A percentile compares a stretch with the other conserved stretches of the same genome.
Conservation (phyloP, 2,329 filamentous ascomycete species). For the Thermomyces lanuginosus region DNA sequence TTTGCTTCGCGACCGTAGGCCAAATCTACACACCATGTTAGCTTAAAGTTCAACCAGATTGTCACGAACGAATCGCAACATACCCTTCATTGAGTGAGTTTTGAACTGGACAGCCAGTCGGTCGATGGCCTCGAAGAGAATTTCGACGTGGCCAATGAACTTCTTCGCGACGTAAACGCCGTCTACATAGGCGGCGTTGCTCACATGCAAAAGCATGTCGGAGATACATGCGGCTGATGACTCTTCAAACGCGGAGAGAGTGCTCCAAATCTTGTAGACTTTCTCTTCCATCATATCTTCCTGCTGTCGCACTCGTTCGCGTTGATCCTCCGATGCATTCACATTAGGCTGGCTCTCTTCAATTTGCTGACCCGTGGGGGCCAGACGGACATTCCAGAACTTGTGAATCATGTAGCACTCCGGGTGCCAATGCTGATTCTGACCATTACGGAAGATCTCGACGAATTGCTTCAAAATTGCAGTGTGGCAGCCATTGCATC, state of each 20-base stretch:
- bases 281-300: conserved; percentile 97
- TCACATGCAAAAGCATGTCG: conserved; percentile 96
- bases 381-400: conserved; percentile 93
- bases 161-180: conserved; percentile 87
- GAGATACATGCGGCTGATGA: conserved; percentile 96
- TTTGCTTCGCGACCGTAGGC: conserved; percentile 95
- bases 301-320: conserved; percentile 60
- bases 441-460: conserved; percentile 92
- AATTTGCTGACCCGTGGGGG: conserved; percentile 40
- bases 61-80: too few species aligned
- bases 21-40: conserved; percentile 41
- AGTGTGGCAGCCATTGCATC: conserved; percentile 91
- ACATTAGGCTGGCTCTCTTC: conserved; percentile 31
- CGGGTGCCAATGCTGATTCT: conserved; percentile 98
- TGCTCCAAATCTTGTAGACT: conserved; percentile 96
- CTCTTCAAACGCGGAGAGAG: conserved; percentile 90
- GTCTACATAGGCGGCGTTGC: conserved; percentile 90
- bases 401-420: conserved; percentile 99
- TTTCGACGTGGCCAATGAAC: conserved; percentile 91
- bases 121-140: conserved; percentile 79
- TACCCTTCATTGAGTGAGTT: conserved; percentile 57
- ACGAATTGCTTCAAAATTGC: conserved; percentile 98
- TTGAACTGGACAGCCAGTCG: conserved; percentile 61
- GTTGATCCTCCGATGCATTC: conserved; percentile 49
- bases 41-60: too few species aligned